Percentiles rank a stretch among this genome's conserved stretches.
Evolutionary conservation across 352 stramenopile genomes (phyloP).

Genomic region (Phytophthora multivora): DNA sequence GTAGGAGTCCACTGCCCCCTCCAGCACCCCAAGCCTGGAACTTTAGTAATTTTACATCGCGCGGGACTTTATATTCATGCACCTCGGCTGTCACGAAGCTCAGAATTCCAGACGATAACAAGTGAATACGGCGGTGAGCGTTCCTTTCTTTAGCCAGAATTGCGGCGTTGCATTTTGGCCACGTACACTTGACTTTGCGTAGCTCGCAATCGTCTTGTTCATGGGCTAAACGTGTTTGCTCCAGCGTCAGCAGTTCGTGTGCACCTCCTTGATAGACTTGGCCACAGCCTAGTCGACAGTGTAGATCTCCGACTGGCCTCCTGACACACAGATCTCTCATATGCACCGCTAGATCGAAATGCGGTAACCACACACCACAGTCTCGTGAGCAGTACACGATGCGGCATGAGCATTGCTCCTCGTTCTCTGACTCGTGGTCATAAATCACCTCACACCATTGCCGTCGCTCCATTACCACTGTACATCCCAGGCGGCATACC

Average conservation of each 20-base stretch:
- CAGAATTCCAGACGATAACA: conserved; percentile 63
- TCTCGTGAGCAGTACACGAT: conserved; percentile 66
- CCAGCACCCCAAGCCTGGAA: conserved; percentile 75
- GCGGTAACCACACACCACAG: conserved; percentile 71
- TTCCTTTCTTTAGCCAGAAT: conserved; percentile 69
- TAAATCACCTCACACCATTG: conserved; percentile 57
- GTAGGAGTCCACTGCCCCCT: conserved; percentile 67
- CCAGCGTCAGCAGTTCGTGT: conserved; percentile 63
- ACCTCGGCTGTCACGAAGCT: conserved; percentile 66
- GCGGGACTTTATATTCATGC: conserved; percentile 72
- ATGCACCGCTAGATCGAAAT: conserved; percentile 51
- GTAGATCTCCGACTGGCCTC: conserved; percentile 61
- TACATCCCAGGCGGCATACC: conserved; percentile 73
- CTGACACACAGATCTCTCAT: conserved; percentile 64
- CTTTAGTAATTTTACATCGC: conserved; percentile 66
- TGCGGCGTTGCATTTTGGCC: conserved; percentile 59
- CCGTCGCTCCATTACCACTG: conserved; percentile 46
- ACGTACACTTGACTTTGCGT: conserved; percentile 75
- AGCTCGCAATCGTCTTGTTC: conserved; percentile 72
- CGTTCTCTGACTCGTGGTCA: conserved; percentile 55
- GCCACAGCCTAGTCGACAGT: conserved; percentile 65
- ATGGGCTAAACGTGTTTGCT: conserved; percentile 69
- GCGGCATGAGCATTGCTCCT: conserved; percentile 47
- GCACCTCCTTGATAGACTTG: conserved; percentile 56
- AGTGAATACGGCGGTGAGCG: conserved; percentile 56